Conservation (phyloP, 78 protist species). For the Andalucia godoyi region DNA sequence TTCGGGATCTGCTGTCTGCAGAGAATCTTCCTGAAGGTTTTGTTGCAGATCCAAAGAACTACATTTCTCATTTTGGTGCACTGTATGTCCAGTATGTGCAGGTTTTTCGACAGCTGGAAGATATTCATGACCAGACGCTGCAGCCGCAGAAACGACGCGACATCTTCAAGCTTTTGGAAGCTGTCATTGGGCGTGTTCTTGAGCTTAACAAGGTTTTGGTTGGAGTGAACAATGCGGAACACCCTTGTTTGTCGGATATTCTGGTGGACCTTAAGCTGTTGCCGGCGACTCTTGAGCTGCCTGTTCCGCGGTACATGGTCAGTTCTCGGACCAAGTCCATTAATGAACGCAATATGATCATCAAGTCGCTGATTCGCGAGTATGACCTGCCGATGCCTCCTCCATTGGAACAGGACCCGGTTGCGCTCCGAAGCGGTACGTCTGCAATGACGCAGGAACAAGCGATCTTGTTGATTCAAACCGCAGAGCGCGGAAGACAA, state of each 20-base stretch:
- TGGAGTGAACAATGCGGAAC: background rate
- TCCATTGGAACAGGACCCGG: too few species aligned
- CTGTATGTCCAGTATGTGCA: conserved; percentile 33
- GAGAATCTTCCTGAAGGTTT: too few species aligned
- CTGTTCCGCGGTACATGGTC: background rate
- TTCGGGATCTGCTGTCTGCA: too few species aligned
- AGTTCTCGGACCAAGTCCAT: too few species aligned
- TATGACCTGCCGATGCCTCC: too few species aligned
- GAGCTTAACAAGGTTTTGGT: conserved; percentile 19
- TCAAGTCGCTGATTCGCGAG: too few species aligned
- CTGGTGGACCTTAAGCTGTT: conserved; percentile 47
- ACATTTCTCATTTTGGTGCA: background rate
- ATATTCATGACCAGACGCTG: conserved; percentile 41
- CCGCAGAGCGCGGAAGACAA: conserved; percentile 45
- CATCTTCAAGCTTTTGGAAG: conserved; percentile 13
- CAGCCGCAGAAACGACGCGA: conserved; percentile 57
- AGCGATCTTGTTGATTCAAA: conserved; percentile 27
- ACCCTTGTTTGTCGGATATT: conserved; percentile 30
- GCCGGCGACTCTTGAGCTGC: conserved; percentile 44
- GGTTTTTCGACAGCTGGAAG: conserved; percentile 36
- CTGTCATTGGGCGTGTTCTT: conserved; percentile 39
- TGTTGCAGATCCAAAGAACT: background rate
- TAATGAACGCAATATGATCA: too few species aligned
- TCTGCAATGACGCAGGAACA: background rate
- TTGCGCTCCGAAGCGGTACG: too few species aligned